Evolutionary conservation across 176 grass and related monocot species (phyloP).

Genomic region (Pontederia paniculata): DNA sequence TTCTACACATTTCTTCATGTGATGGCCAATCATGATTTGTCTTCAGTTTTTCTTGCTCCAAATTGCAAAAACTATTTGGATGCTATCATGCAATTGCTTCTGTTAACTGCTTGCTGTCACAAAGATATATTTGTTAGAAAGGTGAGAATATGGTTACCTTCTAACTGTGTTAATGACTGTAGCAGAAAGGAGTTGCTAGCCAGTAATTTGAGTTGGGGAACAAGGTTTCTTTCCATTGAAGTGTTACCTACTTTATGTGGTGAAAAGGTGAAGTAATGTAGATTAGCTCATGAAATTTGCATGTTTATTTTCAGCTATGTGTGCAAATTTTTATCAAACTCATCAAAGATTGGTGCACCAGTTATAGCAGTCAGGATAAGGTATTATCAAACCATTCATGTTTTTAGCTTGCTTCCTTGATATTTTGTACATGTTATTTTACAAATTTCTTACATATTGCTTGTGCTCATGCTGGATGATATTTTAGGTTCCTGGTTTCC

Average conservation of each 20-base stretch:
- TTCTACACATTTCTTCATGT: conserved; percentile 82
- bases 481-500: conserved; percentile 78
- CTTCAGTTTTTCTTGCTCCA: conserved; percentile 61
- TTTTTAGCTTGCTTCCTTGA: conserved; percentile 6
- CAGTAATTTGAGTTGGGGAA: too few relatives aligned
- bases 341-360: conserved; percentile 88
- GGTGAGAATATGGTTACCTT: conserved; percentile 23
- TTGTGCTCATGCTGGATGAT: not conserved
- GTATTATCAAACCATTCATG: conserved; percentile 19
- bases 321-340: conserved; percentile 91
- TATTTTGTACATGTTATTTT: conserved; percentile 15
- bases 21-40: conserved; percentile 71
- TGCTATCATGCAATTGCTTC: conserved; percentile 62
- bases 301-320: conserved; percentile 54
- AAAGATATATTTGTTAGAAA: conserved; percentile 85
- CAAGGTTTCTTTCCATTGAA: too few relatives aligned
- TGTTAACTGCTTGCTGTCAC: conserved; percentile 71
- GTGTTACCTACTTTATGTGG: too few relatives aligned
- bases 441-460: conserved; percentile 3
- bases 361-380: conserved; percentile 61
- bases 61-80: conserved; percentile 64
- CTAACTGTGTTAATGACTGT: too few relatives aligned
- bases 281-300: not conserved
- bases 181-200: too few relatives aligned
- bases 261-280: too few relatives aligned